phyloP scores from a whole-genome alignment of 768 basidiomycete species.

The Panaeolus papilionaceus region DNA sequence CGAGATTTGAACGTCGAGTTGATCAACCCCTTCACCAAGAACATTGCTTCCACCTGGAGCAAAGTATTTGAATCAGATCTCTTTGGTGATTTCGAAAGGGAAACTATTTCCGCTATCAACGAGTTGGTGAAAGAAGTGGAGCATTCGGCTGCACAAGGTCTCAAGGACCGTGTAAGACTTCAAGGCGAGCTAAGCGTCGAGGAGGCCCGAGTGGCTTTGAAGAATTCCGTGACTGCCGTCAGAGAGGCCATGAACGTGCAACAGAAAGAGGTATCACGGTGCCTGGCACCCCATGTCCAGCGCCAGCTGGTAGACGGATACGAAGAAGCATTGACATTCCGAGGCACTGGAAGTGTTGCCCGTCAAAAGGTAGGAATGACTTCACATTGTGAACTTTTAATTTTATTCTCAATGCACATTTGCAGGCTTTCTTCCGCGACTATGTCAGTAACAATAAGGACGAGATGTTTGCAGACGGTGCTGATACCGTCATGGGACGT shows the following conservation, averaged over 20 bases:
- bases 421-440: conserved; percentile 53
- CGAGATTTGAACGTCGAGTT: conserved; percentile 68
- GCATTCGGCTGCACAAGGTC: conserved; percentile 52
- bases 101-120: conserved; percentile 43
- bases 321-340: conserved; percentile 57
- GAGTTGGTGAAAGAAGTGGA: conserved; percentile 58
- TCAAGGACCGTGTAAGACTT: conserved; percentile 55
- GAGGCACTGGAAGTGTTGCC: conserved; percentile 61
- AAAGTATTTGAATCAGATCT: conserved; percentile 66
- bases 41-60: conserved; percentile 64
- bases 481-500: conserved; percentile 54
- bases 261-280: conserved; percentile 67
- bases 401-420: conserved; percentile 5
- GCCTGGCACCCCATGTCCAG: conserved; percentile 62
- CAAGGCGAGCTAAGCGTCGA: conserved; percentile 60
- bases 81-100: conserved; percentile 52
- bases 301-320: conserved; percentile 57
- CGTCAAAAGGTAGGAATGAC: conserved; percentile 57
- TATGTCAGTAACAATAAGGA: conserved; percentile 51
- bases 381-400: conserved; percentile 1
- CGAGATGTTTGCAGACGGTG: conserved; percentile 58
- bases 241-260: conserved; percentile 54
- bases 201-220: conserved; percentile 56
- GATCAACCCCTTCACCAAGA: conserved; percentile 60
- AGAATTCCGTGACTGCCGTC: conserved; percentile 54